These are phyloP conservation scores for Rossbeevera mucosa DNA, from an alignment of 768 basidiomycete species.

Conservation along the genomic window DNA sequence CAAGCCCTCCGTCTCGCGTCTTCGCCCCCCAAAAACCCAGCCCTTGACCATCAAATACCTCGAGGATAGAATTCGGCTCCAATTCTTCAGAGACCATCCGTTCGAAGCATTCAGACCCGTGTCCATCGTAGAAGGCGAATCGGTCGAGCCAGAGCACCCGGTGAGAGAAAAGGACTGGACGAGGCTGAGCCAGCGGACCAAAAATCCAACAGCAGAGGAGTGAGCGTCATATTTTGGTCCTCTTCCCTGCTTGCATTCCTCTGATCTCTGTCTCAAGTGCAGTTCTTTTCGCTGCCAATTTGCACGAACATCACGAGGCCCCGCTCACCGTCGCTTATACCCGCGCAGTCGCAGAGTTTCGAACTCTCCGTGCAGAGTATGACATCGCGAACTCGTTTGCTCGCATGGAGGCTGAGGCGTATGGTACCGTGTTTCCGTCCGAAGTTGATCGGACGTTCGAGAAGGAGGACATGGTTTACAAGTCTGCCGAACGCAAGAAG, in stretches of 20 bases:
- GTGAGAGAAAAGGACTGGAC: conserved; percentile 67
- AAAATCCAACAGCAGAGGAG: conserved; percentile 89
- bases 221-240: conserved; percentile 38
- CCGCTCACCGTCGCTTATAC: conserved; percentile 79
- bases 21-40: conserved; percentile 37
- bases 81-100: conserved; percentile 95
- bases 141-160: conserved; percentile 52
- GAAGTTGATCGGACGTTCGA: conserved; percentile 59
- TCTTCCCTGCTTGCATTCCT: background rate
- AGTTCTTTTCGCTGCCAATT: conserved; percentile 73
- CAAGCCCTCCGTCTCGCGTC: conserved; percentile 24
- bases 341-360: conserved; percentile 78
- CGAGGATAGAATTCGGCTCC: conserved; percentile 81
- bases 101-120: conserved; percentile 88
- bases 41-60: conserved; percentile 67
- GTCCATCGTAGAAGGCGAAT: conserved; percentile 67
- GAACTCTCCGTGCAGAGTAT: conserved; percentile 79
- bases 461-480: conserved; percentile 58
- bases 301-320: conserved; percentile 59
- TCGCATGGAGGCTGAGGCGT: conserved; percentile 69
- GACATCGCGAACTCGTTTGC: conserved; percentile 75
- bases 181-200: conserved; percentile 72
- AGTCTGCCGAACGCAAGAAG: conserved; percentile 53
- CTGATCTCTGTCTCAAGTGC: conserved; percentile 45
- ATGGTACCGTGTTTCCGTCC: conserved; percentile 64